Conservation (phyloP, 352 stramenopile genomes). For the Phytophthora palmivora region DNA sequence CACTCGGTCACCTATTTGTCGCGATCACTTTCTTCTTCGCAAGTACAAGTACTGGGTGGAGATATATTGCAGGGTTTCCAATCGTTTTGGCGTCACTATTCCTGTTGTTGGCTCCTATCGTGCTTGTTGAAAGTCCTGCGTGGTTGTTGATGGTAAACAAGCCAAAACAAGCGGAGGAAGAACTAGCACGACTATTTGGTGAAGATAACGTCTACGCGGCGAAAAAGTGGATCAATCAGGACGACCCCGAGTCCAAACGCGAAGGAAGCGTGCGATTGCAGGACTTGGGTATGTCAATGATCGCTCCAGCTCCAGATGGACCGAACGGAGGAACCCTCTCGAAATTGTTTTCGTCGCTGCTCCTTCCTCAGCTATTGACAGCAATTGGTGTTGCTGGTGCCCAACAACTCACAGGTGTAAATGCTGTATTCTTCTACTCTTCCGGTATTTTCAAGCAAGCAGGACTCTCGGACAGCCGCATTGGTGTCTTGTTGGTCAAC, state of each 20-base stretch:
- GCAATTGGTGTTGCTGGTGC: slow-evolving; percentile 47
- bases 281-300: slow-evolving; percentile 26
- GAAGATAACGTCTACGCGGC: slow-evolving; percentile 31
- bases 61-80: slow-evolving; percentile 55
- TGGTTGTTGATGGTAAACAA: slow-evolving; percentile 44
- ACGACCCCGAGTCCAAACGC: slow-evolving; percentile 21
- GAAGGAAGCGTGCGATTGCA: slow-evolving; percentile 22
- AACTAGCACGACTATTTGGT: slow-evolving; percentile 39
- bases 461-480: slow-evolving; percentile 54
- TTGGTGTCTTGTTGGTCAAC: slow-evolving; percentile 60
- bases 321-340: slow-evolving; percentile 26
- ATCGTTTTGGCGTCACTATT: slow-evolving; percentile 38
- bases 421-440: slow-evolving; percentile 78
- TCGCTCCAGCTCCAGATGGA: slow-evolving; percentile 7
- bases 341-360: slow-evolving; percentile 22
- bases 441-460: slow-evolving; percentile 62
- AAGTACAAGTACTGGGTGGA: slow-evolving; percentile 51
- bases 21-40: slow-evolving; percentile 59
- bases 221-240: slow-evolving; percentile 32
- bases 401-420: slow-evolving; percentile 68
- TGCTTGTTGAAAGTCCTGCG: slow-evolving; percentile 50
- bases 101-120: slow-evolving; percentile 31
- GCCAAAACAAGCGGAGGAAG: slow-evolving; percentile 23
- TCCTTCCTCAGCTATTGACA: slow-evolving; percentile 49
- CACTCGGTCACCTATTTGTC: slow-evolving; percentile 47